A percentile compares a stretch with the other conserved stretches of the same genome.
Conservation (phyloP, 148 eudicot genomes). For the Pouteria glomerata region DNA sequence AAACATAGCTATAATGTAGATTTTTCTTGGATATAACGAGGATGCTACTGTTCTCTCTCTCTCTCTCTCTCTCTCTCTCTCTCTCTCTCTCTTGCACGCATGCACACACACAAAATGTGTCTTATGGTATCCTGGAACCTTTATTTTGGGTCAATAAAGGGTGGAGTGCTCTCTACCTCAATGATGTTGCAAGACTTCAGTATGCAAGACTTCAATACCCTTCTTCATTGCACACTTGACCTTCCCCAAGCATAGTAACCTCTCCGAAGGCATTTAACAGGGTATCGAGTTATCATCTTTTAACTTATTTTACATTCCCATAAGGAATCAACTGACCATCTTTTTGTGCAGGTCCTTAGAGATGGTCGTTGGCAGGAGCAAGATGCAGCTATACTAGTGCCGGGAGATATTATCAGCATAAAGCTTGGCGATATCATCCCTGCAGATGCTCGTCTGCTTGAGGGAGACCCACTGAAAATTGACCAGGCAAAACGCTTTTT, state of each 20-base stretch:
- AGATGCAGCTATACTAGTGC: slow-evolving; percentile 67
- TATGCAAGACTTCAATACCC: no score
- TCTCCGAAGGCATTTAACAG: not conserved
- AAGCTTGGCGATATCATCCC: slow-evolving; percentile 77
- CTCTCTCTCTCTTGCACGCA: no score
- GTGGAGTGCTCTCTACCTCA: no score
- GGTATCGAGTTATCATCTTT: not conserved
- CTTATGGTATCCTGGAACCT: not conserved
- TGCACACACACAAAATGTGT: no score
- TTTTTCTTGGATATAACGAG: no score
- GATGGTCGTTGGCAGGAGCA: slow-evolving; percentile 67
- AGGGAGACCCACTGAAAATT: slow-evolving; percentile 64
- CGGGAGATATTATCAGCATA: slow-evolving; percentile 71
- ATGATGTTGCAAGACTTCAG: no score
- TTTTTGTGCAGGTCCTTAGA: slow-evolving; percentile 52
- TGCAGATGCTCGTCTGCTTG: slow-evolving; percentile 77
- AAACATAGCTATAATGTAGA: no score
- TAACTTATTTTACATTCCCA: not conserved
- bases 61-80: no score
- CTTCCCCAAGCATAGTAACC: not conserved
- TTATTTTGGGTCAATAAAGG: no score
- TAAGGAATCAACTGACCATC: not conserved
- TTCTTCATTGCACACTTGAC: no score
- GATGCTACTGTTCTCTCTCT: no score
- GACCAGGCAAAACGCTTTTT: slow-evolving; percentile 47